Evolutionary conservation across 2,329 filamentous ascomycete species (phyloP).

Genomic region (Beauveria sp.): DNA sequence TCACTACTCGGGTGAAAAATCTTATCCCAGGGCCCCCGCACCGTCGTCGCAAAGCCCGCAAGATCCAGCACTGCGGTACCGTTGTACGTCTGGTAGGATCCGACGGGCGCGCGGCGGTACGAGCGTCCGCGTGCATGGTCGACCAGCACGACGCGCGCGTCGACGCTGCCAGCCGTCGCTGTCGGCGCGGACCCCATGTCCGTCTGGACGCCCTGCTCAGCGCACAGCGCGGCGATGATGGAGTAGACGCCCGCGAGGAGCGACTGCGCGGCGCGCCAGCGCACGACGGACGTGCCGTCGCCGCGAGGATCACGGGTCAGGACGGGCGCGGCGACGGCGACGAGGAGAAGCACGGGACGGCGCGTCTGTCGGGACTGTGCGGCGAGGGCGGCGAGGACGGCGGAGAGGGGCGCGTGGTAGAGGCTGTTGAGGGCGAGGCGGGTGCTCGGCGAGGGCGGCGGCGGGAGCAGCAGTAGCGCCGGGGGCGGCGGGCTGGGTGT

Average conservation of each 20-base stretch:
- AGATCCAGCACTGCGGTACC: conserved; percentile 42
- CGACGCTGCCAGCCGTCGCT: conserved; percentile 57
- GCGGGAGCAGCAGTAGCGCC: conserved; percentile 54
- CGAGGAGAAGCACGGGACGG: conserved; percentile 32
- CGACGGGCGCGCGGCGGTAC: conserved; percentile 25
- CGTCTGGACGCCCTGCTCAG: conserved; percentile 51
- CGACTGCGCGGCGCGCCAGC: conserved; percentile 64
- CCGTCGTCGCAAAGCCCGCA: conserved; percentile 41
- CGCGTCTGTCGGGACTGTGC: conserved; percentile 24
- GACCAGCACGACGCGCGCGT: conserved; percentile 67
- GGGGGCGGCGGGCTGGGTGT: neutral
- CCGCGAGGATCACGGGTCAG: conserved; percentile 36
- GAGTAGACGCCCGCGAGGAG: conserved; percentile 72
- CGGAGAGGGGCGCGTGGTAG: conserved; percentile 51
- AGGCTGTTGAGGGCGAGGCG: conserved; percentile 45
- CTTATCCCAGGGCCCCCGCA: conserved; percentile 50
- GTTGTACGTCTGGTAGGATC: conserved; percentile 31
- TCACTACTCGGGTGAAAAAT: conserved; percentile 62
- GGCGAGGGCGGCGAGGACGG: conserved; percentile 43
- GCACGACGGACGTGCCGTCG: conserved; percentile 31
- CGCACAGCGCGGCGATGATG: conserved; percentile 65
- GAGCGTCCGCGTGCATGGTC: conserved; percentile 43
- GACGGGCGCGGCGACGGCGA: conserved; percentile 56
- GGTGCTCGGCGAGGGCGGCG: conserved; percentile 52
- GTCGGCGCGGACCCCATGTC: conserved; percentile 34